Percentiles rank a stretch among this genome's conserved stretches.
Conservation (phyloP, 108 stramenopile species). For the Nitzschia inconspicua region DNA sequence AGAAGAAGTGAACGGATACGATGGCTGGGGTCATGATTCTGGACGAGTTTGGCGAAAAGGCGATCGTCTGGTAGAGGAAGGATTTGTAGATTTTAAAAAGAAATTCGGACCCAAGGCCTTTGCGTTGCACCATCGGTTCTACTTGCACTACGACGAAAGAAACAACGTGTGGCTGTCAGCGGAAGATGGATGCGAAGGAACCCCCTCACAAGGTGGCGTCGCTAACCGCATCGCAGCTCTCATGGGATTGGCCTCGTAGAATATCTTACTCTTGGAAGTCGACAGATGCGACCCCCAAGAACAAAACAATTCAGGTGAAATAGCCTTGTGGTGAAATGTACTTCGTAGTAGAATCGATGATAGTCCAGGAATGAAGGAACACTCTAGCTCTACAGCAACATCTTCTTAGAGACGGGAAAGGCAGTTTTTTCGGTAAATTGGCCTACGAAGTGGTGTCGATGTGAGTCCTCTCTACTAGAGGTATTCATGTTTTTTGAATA, state of each 20-base stretch:
- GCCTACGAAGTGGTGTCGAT: too few relatives aligned
- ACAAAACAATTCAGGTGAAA: too few relatives aligned
- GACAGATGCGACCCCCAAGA: too few relatives aligned
- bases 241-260: slow-evolving; percentile 8
- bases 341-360: too few relatives aligned
- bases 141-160: slow-evolving; percentile 57
- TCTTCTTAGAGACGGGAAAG: too few relatives aligned
- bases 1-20: slow-evolving; percentile 58
- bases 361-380: too few relatives aligned
- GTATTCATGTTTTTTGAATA: too few relatives aligned
- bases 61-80: slow-evolving; percentile 48
- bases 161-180: slow-evolving; percentile 68
- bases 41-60: slow-evolving; percentile 68
- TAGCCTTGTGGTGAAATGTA: too few relatives aligned
- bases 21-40: slow-evolving; percentile 78
- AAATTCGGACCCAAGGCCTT: slow-evolving; percentile 63
- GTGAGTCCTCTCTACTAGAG: too few relatives aligned
- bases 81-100: slow-evolving; percentile 39
- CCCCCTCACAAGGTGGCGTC: slow-evolving; percentile 23
- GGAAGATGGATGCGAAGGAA: slow-evolving; percentile 85
- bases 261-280: too few relatives aligned
- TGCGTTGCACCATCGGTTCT: slow-evolving; percentile 76
- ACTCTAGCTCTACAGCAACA: too few relatives aligned
- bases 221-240: slow-evolving; percentile 7
- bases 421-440: too few relatives aligned